Conservation (phyloP, 2,329 filamentous ascomycete genomes). For the Graphium sp. region DNA sequence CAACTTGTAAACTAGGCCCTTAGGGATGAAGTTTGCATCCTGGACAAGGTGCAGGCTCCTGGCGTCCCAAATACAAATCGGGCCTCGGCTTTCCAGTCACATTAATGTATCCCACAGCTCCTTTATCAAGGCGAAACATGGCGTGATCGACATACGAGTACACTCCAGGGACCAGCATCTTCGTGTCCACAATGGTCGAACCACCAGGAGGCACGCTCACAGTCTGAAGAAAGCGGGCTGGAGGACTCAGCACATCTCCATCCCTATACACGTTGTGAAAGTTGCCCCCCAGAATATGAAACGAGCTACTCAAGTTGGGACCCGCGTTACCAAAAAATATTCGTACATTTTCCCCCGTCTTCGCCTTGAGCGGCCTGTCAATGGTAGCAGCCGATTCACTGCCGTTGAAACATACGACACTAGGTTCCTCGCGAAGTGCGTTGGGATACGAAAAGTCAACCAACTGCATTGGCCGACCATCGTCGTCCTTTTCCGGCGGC, state of each 20-base stretch:
- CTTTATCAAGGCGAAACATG: conserved; percentile 16
- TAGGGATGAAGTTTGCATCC: conserved; percentile 15
- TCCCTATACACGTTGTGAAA: conserved; percentile 14
- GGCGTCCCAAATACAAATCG: conserved; percentile 11
- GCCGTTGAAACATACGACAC: conserved; percentile 15
- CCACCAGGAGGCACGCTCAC: conserved; percentile 12
- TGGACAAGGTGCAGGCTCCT: conserved; percentile 12
- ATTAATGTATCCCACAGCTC: conserved; percentile 16
- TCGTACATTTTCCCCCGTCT: conserved; percentile 12
- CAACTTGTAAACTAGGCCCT: no score
- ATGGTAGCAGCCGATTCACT: conserved; percentile 13
- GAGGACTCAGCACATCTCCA: conserved; percentile 13
- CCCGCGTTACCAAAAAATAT: conserved; percentile 17
- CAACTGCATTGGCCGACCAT: conserved; percentile 11
- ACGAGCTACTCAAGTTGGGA: conserved; percentile 15
- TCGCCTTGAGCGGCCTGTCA: conserved; percentile 13
- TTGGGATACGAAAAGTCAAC: conserved; percentile 17
- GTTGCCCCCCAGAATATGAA: conserved; percentile 14
- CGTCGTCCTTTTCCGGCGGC: conserved; percentile 13
- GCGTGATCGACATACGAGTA: conserved; percentile 16
- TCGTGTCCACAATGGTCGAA: conserved; percentile 14
- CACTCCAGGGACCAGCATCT: conserved; percentile 14
- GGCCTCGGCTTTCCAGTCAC: conserved; percentile 12
- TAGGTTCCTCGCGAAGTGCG: conserved; percentile 14
- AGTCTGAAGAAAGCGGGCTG: conserved; percentile 11